Percentiles rank a stretch among this genome's conserved stretches.
Conservation (phyloP, 345 rosid species). For the Linum usitatissimum region DNA sequence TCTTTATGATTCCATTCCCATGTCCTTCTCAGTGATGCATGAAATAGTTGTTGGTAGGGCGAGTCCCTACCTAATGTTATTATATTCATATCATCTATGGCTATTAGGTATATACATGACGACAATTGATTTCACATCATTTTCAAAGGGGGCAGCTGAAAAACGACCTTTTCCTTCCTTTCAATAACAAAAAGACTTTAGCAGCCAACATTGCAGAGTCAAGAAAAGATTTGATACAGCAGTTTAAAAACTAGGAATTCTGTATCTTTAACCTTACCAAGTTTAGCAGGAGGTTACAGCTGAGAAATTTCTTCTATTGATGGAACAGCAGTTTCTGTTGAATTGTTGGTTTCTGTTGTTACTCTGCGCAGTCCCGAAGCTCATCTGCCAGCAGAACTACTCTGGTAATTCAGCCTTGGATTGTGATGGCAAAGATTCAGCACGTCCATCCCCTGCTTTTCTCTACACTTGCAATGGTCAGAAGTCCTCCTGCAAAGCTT, state of each 20-base stretch:
- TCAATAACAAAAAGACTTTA: too few species aligned
- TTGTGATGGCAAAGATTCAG: background rate
- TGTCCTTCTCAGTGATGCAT: background rate
- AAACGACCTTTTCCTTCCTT: background rate
- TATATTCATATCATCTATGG: too few species aligned
- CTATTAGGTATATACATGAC: background rate
- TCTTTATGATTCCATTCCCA: background rate
- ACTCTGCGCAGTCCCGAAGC: background rate
- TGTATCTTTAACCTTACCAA: background rate
- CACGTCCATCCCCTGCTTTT: background rate
- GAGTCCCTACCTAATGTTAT: background rate
- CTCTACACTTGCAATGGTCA: slow-evolving; percentile 10
- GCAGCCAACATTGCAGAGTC: background rate
- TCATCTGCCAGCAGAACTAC: slow-evolving; percentile 1
- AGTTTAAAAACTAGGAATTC: background rate
- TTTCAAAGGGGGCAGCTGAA: background rate
- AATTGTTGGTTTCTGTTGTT: background rate
- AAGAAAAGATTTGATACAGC: background rate
- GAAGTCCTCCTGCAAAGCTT: slow-evolving; percentile 18
- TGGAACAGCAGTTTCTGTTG: background rate
- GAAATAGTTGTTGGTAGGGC: background rate
- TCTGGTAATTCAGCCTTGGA: background rate
- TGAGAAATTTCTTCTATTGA: background rate
- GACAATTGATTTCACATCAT: background rate
- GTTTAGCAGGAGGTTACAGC: background rate